A percentile compares a stretch with the other conserved stretches of the same genome.
These are phyloP conservation scores for Syzygium jambos DNA, from an alignment of 345 rosid genomes.

Conservation along the genomic window DNA sequence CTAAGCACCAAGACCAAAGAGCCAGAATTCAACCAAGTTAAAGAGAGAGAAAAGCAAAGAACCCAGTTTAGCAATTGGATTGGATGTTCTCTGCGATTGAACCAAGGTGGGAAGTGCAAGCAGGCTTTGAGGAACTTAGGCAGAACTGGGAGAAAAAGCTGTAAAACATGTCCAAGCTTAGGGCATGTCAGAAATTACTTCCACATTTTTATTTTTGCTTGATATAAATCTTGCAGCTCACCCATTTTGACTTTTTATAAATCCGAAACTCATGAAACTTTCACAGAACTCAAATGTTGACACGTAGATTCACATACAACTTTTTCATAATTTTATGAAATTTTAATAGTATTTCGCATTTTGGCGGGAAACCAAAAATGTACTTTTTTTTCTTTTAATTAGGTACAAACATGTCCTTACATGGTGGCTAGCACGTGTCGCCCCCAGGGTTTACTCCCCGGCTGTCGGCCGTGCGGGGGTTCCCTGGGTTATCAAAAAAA, in stretches of 20 bases:
- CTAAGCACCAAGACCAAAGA: background rate
- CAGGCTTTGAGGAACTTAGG: background rate
- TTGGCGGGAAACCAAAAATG: background rate
- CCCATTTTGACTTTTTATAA: background rate
- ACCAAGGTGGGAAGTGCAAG: background rate
- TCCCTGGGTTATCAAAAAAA: too few relatives aligned
- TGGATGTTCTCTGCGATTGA: background rate
- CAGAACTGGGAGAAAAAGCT: background rate
- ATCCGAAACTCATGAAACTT: background rate
- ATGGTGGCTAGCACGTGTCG: too few relatives aligned
- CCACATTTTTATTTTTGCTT: background rate
- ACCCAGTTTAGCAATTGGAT: background rate
- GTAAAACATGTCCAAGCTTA: background rate
- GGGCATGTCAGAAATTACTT: background rate
- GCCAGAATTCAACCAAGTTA: background rate
- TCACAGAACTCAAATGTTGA: background rate
- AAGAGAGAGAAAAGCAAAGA: background rate
- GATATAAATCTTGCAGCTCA: background rate
- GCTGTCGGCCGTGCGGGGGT: too few relatives aligned
- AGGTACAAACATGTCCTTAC: too few relatives aligned
- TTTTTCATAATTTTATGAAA: background rate
- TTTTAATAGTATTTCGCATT: background rate
- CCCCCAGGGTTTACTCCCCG: too few relatives aligned
- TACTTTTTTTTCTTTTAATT: background rate
- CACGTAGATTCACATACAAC: background rate